Base-by-base conservation (phyloP, 2,329 filamentous ascomycete genomes). In the Onygenales sp. region DNA sequence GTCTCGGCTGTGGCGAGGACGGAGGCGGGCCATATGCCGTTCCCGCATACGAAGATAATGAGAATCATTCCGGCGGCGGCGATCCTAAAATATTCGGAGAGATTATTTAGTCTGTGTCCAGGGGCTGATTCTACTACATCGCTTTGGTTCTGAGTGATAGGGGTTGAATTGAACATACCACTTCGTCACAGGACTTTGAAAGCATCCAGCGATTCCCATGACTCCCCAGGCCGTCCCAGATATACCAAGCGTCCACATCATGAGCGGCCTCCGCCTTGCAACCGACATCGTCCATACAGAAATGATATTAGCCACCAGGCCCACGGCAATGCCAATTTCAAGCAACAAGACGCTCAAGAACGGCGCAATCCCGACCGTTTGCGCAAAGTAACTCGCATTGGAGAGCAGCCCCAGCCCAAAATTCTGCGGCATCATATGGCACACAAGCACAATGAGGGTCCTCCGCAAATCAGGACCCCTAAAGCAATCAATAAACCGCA, bases 181-280 rank as follows among this genome's bases (percentile, higher is more conserved):
- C 8, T 68, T 62, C 4, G 70, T 67, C 13, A 67, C 63, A 2
- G 56, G 62, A 9, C 70, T 67, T 0, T 66, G 55, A 56, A 70
- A 76, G 56, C 69, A 74, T 2, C 76, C 75, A 0, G 71, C 68
- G n/a, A 79, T 68, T 1, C 76, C 76, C 64, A 77, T 74, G 0
- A 63, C 65, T 5, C 69, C 58, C 74, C 75, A 79, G 1, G 77
- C 55, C 1, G 70, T 44, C 0, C 65, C 59, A 1, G 68, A 58
- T 6, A 67, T 54, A 0, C 52, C 50, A 5, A 76, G 59, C 0
- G 70, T 70, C 7, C 40, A 52, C 6, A 74, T 31, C 13, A 68
- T 66, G 5, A 77, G 63, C 3, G 53, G 61, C 13, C 75, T 65
- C 2, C 75, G 66, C 1, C 70, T 73, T 27, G 75, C 60, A 7